A percentile compares a stretch with the other conserved stretches of the same genome.
phyloP scores from a whole-genome alignment of 371 early-diverging fungal genomes.

The Mortierella sp. region DNA sequence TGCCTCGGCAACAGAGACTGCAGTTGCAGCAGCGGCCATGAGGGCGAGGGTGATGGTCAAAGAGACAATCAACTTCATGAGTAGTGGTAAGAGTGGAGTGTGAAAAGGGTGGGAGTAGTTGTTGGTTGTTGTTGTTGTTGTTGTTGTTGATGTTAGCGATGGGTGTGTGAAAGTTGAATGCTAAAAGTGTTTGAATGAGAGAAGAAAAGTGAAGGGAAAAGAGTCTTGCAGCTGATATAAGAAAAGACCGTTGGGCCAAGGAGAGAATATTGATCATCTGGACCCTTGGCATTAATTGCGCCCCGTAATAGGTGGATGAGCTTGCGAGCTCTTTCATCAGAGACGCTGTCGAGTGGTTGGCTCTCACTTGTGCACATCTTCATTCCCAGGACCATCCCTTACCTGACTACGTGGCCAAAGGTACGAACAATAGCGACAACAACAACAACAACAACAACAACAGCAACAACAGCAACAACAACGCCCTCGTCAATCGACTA shows the following conservation, averaged over 20 bases:
- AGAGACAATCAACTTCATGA: constrained; percentile 25
- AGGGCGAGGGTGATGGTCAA: constrained; percentile 32
- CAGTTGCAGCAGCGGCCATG: constrained; percentile 19
- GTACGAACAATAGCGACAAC: background rate
- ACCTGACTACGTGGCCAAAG: constrained; percentile 1
- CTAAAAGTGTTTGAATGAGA: background rate
- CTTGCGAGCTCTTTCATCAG: background rate
- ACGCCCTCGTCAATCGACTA: background rate
- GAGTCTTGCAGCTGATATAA: background rate
- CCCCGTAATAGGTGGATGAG: background rate
- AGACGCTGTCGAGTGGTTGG: background rate
- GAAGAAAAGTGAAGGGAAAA: background rate
- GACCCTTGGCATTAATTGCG: background rate
- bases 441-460: background rate
- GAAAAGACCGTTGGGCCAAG: background rate
- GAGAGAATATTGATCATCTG: background rate
- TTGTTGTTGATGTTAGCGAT: background rate
- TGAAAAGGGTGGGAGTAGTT: background rate
- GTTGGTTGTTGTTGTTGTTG: background rate
- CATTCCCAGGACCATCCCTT: constrained; percentile 9
- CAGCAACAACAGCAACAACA: too few species aligned
- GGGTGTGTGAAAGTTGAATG: too few species aligned
- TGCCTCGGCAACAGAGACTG: constrained; percentile 14
- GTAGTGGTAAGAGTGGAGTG: background rate
- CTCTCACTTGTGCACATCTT: background rate